Base-by-base conservation (phyloP, 495 filamentous ascomycete species). In the Talaromyces ruber region DNA sequence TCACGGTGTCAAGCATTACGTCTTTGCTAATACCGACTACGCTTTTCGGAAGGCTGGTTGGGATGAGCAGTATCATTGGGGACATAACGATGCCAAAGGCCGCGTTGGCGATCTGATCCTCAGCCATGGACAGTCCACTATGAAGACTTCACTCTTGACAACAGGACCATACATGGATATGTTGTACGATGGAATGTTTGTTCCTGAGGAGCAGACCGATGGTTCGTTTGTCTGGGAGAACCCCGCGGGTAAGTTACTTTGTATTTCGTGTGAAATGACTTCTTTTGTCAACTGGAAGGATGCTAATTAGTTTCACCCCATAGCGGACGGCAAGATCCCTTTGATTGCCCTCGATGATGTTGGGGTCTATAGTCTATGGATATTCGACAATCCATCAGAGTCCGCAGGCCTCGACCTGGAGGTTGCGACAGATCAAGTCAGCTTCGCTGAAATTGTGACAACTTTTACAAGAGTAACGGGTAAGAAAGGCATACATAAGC, bases 131-230 rank as follows among this genome's bases (percentile, higher is more conserved):
- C 58, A 59, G 22, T 26, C 30, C 11, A 37, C 18, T 4, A 59
- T 59, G 32, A 59, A 59, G 14, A 59, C 32, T 25, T 77, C 80
- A 0, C 60, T 83, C 12, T 71, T 84, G 62, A 82, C 81, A 2
- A 79, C 80, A 2, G 76, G 81, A 0, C 80, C 81, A 25, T 85
- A 84, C 65, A 76, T 82, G 58, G 79, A 84, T 53, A 82, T 81
- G 77, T 63, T 79, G 16, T 66, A 37, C 21, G 69, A 69, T 58
- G 45, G 70, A 21, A 60, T 70, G 30, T 28, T 64, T 25, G 61
- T 43, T 24, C 58, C 58, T 21, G 25, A 47, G 34, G 58, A 59
- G 39, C 58, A 43, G 9, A 14, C 24, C 8, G 58, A 59, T 50
- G 58, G 58, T n/a, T 43, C 58, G 4, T 43, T 59, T 14, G 58